Evolutionary conservation across 768 basidiomycete genomes (phyloP), one percentile per base, ranked within the genome.

Genomic region (Galerina sulciceps): DNA sequence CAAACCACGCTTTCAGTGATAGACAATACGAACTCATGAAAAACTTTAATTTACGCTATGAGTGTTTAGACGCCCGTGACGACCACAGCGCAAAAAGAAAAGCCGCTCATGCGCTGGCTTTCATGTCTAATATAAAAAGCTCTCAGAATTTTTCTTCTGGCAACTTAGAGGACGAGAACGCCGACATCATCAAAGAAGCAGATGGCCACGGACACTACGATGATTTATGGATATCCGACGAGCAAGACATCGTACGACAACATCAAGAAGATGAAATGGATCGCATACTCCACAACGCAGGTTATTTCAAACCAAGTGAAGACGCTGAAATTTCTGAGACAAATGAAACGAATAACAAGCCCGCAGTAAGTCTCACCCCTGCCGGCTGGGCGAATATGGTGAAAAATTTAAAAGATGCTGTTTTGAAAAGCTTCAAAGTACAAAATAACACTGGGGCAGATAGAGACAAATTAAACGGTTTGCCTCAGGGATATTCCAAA

Each of bases 1-100:
- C 26, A 1, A 15, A 23, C 0, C 50, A 70, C 48, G 40, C 23
- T 0, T 73, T 74, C 43, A 55, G 52, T n/a, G 15, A 10, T 5
- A 46, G 17, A 23, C 6, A 46, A 22, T 0, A 43, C 3, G 22
- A 46, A 8, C 4, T 46, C 1, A 46, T 46, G 18, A 26, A 2
- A 26, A 22, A 46, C 31, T 46, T 46, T n/a, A 46, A 46, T 46
- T 10, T 46, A 31, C 17, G 45, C 14, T 46, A 46, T 23, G 45
- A 46, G 13, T 46, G 45, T n/a, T 31, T 46, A 31, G 45, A 46
- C 20, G 45, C 45, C 10, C 45, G 20, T 2, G 45, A 46, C 14
- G 45, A 46, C 45, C 31, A 31, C 14, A 14, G 14, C 6, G 40
- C 40, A 2, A 41, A 41, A 11, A 2, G 2, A 41, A 64, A 55